Base-by-base conservation (phyloP, 106 monocot genomes). In the Triglochin maritima region DNA sequence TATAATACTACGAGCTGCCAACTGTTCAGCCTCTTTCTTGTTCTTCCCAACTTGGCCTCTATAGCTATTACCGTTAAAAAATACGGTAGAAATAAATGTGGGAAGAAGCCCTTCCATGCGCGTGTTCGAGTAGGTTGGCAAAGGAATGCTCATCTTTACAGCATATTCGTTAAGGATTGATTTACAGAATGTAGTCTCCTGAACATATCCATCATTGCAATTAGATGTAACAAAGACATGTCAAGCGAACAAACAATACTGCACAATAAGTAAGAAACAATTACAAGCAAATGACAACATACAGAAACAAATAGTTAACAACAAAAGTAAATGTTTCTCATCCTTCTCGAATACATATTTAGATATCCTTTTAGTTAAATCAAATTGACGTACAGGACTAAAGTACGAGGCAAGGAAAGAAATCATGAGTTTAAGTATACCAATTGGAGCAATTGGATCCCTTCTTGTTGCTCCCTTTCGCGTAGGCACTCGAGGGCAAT, bases 11-110 rank as follows among this genome's bases (percentile, higher is more conserved):
- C 76, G 62, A 56, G 92, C 87, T 42, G 76, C 92, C 12, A 70
- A 64, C 63, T 88, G 85, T 61, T 88, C 82, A 6, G 92, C 92
- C 3, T 85, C 82, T 63, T 74, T 92, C 72, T 85, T 87, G 71
- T 43, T 87, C 71, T 47, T 83, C 52, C 74, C 82, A 65, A 17
- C 1, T 29, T 4, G 66, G 47, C 87, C 87, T 16, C 13, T 46
- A 66, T 75, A 85, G 59, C 41, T 75, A 46, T 72, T 83, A 7
- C 80, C 82, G 49, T 73, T 71, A 67, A 85, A 79, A 10, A 56
- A 12, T 5, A 92, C 69, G 48, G 80, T 63, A 29, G 82, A 76
- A 0, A 56, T 49, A 62, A 85, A 85, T 14, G 49, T 59, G 49
- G 76, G 70, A 80, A 74, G 7, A 12, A 63, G 16, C 12, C 75